Evolutionary conservation across 306 rosid genomes (phyloP).

Genomic region (Hippophae rhamnoides): DNA sequence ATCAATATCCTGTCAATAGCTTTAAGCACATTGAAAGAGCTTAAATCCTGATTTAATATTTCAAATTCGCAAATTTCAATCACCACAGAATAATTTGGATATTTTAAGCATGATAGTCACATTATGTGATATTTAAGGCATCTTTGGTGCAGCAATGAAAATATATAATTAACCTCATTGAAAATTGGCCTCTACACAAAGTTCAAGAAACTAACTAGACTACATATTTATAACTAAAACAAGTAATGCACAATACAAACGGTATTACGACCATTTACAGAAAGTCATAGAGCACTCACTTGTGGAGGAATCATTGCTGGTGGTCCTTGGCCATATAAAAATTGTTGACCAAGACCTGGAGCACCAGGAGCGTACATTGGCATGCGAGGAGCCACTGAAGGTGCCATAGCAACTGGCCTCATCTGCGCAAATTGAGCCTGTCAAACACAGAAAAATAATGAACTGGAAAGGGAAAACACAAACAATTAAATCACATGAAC

Average conservation of each 20-base stretch:
- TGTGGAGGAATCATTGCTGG: constrained; percentile 69
- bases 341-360: constrained; percentile 66
- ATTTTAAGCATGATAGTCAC: too few relatives aligned
- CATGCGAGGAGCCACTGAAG: constrained; percentile 61
- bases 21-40: too few relatives aligned
- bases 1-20: too few relatives aligned
- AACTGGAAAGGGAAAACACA: background rate
- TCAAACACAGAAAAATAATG: background rate
- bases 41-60: too few relatives aligned
- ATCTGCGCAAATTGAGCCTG: constrained; percentile 72
- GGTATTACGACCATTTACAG: background rate
- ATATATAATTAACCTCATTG: too few relatives aligned
- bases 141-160: too few relatives aligned
- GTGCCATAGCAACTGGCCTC: constrained; percentile 59
- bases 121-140: too few relatives aligned
- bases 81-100: too few relatives aligned
- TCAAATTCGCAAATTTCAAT: too few relatives aligned
- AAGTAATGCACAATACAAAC: background rate
- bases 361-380: constrained; percentile 75
- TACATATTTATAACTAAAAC: background rate
- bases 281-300: constrained; percentile 19
- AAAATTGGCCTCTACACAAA: too few relatives aligned
- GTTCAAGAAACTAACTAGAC: too few relatives aligned
- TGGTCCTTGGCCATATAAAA: constrained; percentile 52
- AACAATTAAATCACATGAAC: background rate